Base-by-base conservation (phyloP, 2,329 filamentous ascomycete species). In the Fusarium nurragi region DNA sequence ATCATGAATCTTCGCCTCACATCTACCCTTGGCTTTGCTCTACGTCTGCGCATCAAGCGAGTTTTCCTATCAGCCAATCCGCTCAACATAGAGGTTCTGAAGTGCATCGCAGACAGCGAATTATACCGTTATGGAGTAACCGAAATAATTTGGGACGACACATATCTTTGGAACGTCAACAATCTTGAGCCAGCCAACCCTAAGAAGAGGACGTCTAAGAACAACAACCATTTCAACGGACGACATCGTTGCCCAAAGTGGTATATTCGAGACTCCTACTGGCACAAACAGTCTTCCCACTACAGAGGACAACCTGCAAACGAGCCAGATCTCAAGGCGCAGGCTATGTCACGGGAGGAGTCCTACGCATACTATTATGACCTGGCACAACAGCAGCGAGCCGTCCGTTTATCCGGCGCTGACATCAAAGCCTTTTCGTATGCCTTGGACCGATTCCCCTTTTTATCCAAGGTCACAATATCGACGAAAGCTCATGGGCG, bases 101-200 rank as follows among this genome's bases (percentile, higher is more conserved):
- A 72, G 4, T 68, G 72, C 14, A 67, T 82, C 46, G 74, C 79
- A 10, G 62, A 75, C 11, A 75, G 81, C 58, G 71, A 76, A 6
- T 54, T 38, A 1, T 76, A 77, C 45, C 73, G 74, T 5, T 41
- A 64, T 1, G 36, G 58, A 2, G 68, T 82, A 9, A 60, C 44
- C 5, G 78, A 82, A 52, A 73, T 81, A 6, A 71, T 83, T 30
- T 80, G 75, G 75, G 75, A 80, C 22, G 76, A 79, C 47, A 68
- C 67, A 8, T 56, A 54, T 34, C 3, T 67, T 10, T 5, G 16
- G 7, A 10, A 34, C n/a, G 3, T 16, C 32, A n/a, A 34, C 30
- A 7, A 30, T 14, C 26, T 30, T 6, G 26, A 13, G 6, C 1
- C 5, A 6, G 12, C 13, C 13, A 30, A 30, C 13, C 26, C 26